Evolutionary conservation across 495 filamentous ascomycete species (phyloP).

Genomic region (Haplographium delicatum): DNA sequence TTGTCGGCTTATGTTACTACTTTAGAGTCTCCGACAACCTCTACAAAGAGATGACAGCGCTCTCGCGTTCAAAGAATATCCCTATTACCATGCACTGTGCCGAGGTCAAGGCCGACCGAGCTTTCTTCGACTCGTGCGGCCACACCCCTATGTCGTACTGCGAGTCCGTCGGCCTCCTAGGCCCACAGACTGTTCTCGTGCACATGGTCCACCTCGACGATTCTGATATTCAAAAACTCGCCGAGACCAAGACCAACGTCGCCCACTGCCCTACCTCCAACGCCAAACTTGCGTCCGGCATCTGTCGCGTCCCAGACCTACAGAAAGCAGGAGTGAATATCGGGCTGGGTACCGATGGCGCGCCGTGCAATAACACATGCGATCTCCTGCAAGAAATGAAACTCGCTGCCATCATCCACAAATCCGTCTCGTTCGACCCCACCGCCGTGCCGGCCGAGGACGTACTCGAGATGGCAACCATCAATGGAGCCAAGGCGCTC

Average conservation of each 20-base stretch:
- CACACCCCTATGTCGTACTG: not conserved
- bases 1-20: no score
- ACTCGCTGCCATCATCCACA: not conserved
- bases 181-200: not conserved
- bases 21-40: slow-evolving; percentile 40
- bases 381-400: slow-evolving; percentile 1
- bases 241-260: not conserved
- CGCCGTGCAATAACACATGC: not conserved
- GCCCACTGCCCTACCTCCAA: not conserved
- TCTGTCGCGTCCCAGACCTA: not conserved
- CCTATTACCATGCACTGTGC: slow-evolving; percentile 11
- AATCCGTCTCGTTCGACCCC: not conserved
- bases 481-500: not conserved
- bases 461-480: slow-evolving; percentile 1
- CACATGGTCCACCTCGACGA: not conserved
- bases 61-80: slow-evolving; percentile 28
- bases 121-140: not conserved
- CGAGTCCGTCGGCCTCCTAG: not conserved
- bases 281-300: not conserved
- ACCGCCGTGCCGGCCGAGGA: not conserved
- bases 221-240: not conserved
- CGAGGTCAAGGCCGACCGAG: not conserved
- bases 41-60: slow-evolving; percentile 39
- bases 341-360: not conserved
- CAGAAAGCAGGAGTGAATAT: not conserved